Evolutionary conservation across 2,329 filamentous ascomycete species (phyloP).

Genomic region (Laburnicola sp.): DNA sequence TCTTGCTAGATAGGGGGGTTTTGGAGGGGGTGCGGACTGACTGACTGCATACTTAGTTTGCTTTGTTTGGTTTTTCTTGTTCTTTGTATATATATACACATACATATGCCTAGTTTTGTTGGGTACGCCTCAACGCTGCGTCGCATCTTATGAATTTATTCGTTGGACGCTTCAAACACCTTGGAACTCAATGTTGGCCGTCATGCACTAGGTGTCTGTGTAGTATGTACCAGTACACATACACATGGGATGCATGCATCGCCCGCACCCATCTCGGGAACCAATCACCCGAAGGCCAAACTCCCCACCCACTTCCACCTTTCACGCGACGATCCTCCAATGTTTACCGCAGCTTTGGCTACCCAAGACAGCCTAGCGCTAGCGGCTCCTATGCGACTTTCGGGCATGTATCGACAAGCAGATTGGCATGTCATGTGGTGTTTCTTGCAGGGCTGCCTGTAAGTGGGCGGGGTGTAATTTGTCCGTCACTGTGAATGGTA

Average conservation of each 20-base stretch:
- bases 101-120: background rate
- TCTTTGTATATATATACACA: background rate
- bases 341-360: constrained; percentile 6
- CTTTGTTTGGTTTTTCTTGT: background rate
- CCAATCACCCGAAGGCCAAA: background rate
- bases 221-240: background rate
- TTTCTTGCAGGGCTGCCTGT: background rate
- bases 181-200: too few relatives aligned
- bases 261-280: background rate
- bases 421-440: background rate
- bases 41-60: background rate
- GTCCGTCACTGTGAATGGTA: background rate
- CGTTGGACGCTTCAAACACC: too few relatives aligned
- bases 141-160: too few relatives aligned
- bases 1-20: constrained; percentile 7
- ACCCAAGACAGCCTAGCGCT: constrained; percentile 10
- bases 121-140: too few relatives aligned
- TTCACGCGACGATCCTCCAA: background rate
- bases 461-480: background rate
- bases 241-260: background rate
- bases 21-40: background rate
- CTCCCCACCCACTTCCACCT: background rate
- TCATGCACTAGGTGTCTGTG: background rate
- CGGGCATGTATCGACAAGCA: background rate
- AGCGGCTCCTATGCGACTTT: background rate